Percentiles rank a stretch among this genome's conserved stretches.
phyloP scores from a whole-genome alignment of 2,329 filamentous ascomycete genomes.

The Pseudogymnoascus destructans region DNA sequence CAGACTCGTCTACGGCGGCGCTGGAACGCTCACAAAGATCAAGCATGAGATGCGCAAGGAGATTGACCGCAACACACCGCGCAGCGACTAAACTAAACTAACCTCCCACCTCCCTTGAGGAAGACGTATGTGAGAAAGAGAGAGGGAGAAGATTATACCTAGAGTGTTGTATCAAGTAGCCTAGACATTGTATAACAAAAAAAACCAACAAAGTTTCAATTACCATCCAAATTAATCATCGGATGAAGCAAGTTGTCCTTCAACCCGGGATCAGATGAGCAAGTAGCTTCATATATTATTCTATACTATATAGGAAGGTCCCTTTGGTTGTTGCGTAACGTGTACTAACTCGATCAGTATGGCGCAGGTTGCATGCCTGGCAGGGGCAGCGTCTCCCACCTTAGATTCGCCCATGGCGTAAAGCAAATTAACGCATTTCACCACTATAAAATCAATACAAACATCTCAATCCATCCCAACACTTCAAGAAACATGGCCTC shows the following conservation, averaged over 20 bases:
- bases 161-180: not conserved
- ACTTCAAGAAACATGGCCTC: not conserved
- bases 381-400: not conserved
- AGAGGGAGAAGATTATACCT: not conserved
- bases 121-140: not conserved
- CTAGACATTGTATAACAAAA: not conserved
- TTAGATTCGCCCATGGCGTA: not conserved
- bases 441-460: not conserved
- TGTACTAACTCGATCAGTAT: not conserved
- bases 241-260: not conserved
- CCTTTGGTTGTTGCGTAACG: too few relatives aligned
- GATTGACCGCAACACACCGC: conserved; percentile 12
- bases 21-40: conserved; percentile 51
- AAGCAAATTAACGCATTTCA: not conserved
- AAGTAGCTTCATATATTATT: not conserved
- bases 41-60: conserved; percentile 45
- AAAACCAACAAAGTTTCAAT: not conserved
- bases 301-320: not conserved
- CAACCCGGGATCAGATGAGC: not conserved
- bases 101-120: not conserved
- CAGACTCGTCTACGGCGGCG: conserved; percentile 46
- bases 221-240: not conserved
- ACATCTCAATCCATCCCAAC: not conserved
- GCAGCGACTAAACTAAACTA: not conserved
- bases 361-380: not conserved